phyloP scores from a whole-genome alignment of 495 filamentous ascomycete species.

The Aspergillus biplanus region DNA sequence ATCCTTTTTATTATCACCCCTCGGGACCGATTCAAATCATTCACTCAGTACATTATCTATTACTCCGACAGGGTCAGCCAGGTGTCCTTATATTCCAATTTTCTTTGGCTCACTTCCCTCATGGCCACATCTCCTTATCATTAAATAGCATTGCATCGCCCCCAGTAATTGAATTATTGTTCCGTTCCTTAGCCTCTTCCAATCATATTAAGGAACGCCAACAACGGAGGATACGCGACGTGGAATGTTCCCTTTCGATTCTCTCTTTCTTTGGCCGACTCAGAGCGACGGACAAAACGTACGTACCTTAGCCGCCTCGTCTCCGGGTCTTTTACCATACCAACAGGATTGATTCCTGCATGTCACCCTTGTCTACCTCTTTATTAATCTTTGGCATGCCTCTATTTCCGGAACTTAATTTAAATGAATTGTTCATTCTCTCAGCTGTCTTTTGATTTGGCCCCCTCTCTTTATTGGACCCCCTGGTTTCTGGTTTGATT shows the following conservation, averaged over 20 bases:
- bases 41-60: too few relatives aligned
- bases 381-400: slow-evolving; percentile 12
- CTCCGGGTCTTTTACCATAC: slow-evolving; percentile 13
- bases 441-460: neutral
- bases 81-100: too few relatives aligned
- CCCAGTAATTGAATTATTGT: too few relatives aligned
- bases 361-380: slow-evolving; percentile 15
- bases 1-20: too few relatives aligned
- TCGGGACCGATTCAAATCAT: too few relatives aligned
- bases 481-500: slow-evolving; percentile 14
- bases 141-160: too few relatives aligned
- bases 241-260: slow-evolving; percentile 23
- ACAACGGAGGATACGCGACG: slow-evolving; percentile 21
- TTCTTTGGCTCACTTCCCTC: too few relatives aligned
- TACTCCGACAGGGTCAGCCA: too few relatives aligned
- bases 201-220: too few relatives aligned
- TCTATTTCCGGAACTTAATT: slow-evolving; percentile 23
- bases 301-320: too few relatives aligned
- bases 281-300: neutral
- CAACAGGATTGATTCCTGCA: slow-evolving; percentile 25
- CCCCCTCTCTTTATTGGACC: neutral
- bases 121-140: too few relatives aligned
- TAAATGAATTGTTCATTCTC: slow-evolving; percentile 7
- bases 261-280: slow-evolving; percentile 13
- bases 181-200: too few relatives aligned